A percentile compares a stretch with the other conserved stretches of the same genome.
Evolutionary conservation across 2,329 filamentous ascomycete genomes (phyloP).

Genomic region (Trichoderma guizhouense): DNA sequence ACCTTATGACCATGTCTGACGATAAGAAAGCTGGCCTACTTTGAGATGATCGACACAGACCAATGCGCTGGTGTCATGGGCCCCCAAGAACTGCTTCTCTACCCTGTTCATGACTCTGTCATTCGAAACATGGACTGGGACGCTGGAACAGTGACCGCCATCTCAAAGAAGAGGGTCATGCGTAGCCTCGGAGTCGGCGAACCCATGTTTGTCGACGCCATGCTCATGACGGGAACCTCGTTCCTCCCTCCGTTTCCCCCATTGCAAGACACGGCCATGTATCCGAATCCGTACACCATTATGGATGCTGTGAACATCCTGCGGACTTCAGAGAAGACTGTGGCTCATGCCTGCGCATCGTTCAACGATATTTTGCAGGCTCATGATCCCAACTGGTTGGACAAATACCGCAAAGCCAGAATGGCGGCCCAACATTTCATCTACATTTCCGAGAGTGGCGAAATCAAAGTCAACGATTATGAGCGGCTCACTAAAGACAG

Average conservation of each 20-base stretch:
- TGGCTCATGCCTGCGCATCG: conserved; percentile 69
- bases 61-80: conserved; percentile 78
- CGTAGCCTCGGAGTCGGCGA: conserved; percentile 63
- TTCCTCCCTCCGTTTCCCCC: conserved; percentile 78
- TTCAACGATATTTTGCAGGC: conserved; percentile 76
- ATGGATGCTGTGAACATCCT: conserved; percentile 77
- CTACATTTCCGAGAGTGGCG: conserved; percentile 72
- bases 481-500: conserved; percentile 77
- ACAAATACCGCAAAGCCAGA: conserved; percentile 81
- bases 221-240: conserved; percentile 77
- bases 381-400: conserved; percentile 71
- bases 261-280: conserved; percentile 58
- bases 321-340: conserved; percentile 62
- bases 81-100: conserved; percentile 79
- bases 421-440: conserved; percentile 87
- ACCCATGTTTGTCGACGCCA: conserved; percentile 76
- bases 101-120: conserved; percentile 75
- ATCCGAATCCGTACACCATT: conserved; percentile 60
- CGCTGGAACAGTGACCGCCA: conserved; percentile 56
- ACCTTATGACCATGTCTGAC: conserved; percentile 27
- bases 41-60: conserved; percentile 64
- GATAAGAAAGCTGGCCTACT: conserved; percentile 65
- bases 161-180: conserved; percentile 68
- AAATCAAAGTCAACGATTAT: conserved; percentile 69
- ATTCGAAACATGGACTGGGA: conserved; percentile 67